Base-by-base conservation (phyloP, 768 basidiomycete genomes). In the Dioszegia crocea region DNA sequence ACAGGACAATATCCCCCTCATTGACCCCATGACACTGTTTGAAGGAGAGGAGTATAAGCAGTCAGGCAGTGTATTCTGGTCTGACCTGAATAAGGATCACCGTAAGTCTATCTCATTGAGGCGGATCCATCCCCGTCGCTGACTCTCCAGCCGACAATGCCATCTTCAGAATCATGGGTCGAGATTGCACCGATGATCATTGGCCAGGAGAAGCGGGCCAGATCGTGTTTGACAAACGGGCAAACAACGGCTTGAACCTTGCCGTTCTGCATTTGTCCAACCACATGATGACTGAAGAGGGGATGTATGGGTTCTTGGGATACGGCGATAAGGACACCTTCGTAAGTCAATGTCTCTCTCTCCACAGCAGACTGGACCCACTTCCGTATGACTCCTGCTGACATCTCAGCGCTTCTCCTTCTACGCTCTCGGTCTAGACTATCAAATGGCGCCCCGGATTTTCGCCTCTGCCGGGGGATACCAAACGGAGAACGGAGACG, bases 71-170 rank as follows among this genome's bases (percentile, higher is more conserved):
- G 80, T 80, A 16, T 79, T 81, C 64, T 81, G 80, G 80, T 75
- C 79, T 4, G 80, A 81, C 62, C 66, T 78, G 51, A 76, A 77
- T 63, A 79, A 78, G 59, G 79, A 80, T 60, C 73, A 77, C 48
- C 73, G 69, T 74, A 57, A 67, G 72, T 62, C 24, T 11, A 26
- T 26, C 27, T 36, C 33, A 24, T 12, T 19, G 43, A 14, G 11
- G 1, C 6, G 31, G 10, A 45, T 38, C 19, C n/a, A n/a, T 50
- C 58, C 0, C 49, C 0, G 16, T 21, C n/a, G 53, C 46, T 60
- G 49, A 49, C 40, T 9, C 3, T 50, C 3, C 23, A 74, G 78
- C 79, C 54, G 77, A 78, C 26, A 81, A 81, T 56, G 74, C 79
- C 1, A 77, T 81, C 61, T 81, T 76, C 74, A 67, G 79, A 31